Conservation (phyloP, 1,139 yeast species). For the Candida sp. region DNA sequence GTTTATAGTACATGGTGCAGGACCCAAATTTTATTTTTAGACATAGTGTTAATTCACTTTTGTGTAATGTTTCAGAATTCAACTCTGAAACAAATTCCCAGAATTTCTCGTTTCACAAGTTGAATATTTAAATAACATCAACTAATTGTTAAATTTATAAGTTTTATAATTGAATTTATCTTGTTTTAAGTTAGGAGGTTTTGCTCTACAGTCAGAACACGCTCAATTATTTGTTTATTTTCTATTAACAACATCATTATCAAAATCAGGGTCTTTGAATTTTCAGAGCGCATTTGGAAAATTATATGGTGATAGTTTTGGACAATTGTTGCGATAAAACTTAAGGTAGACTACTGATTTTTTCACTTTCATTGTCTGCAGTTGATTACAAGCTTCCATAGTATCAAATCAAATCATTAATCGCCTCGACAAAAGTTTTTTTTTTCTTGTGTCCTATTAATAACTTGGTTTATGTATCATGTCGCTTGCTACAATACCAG, state of each 20-base stretch:
- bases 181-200: background rate
- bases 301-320: background rate
- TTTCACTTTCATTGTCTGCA: too few relatives aligned
- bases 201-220: background rate
- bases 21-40: background rate
- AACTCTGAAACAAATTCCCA: conserved; percentile 16
- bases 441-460: too few relatives aligned
- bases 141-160: background rate
- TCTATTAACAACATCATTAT: background rate
- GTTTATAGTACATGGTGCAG: background rate
- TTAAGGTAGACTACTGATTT: too few relatives aligned
- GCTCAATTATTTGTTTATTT: too few relatives aligned
- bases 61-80: conserved; percentile 16
- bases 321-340: background rate
- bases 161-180: background rate
- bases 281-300: background rate
- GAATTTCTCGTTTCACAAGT: conserved; percentile 1
- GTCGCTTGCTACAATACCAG: background rate
- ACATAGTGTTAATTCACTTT: conserved; percentile 4
- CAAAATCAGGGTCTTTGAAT: background rate
- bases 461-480: too few relatives aligned
- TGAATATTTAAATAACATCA: conserved; percentile 1
- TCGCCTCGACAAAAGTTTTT: too few relatives aligned
- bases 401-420: too few relatives aligned
- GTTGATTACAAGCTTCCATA: too few relatives aligned